These are phyloP conservation scores for Taiozyma sp. DNA, from an alignment of 1,139 yeast genomes.

Conservation along the genomic window DNA sequence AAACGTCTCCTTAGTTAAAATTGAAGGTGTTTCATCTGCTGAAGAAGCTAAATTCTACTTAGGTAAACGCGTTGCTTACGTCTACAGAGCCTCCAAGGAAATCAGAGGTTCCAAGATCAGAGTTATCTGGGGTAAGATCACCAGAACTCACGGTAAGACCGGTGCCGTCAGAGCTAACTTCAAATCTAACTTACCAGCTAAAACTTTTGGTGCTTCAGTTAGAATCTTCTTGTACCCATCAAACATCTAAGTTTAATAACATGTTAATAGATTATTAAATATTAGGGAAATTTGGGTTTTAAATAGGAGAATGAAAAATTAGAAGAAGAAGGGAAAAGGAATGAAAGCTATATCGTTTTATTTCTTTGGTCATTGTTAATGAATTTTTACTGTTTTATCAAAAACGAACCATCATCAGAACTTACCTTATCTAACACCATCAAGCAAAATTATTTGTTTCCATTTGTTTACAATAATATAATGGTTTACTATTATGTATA, in stretches of 20 bases:
- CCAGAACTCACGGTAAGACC: slow-evolving; percentile 98
- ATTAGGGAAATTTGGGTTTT: slow-evolving; percentile 1
- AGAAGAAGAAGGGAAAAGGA: neutral
- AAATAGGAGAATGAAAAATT: neutral
- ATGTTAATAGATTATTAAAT: neutral
- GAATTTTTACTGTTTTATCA: neutral
- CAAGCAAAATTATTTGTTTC: slow-evolving; percentile 4
- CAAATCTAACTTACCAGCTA: slow-evolving; percentile 98
- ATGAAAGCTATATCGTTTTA: neutral
- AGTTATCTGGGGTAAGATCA: slow-evolving; percentile 98
- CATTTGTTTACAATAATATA: slow-evolving; percentile 3
- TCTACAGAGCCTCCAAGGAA: slow-evolving; percentile 98
- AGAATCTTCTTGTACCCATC: slow-evolving; percentile 99
- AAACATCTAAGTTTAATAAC: slow-evolving; percentile 65
- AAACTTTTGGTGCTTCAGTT: slow-evolving; percentile 99
- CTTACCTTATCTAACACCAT: slow-evolving; percentile 11
- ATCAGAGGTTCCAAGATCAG: slow-evolving; percentile 98
- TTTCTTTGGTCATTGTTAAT: neutral
- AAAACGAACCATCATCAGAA: slow-evolving; percentile 1
- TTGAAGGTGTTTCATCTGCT: slow-evolving; percentile 89
- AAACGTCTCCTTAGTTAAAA: slow-evolving; percentile 91
- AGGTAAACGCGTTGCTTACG: slow-evolving; percentile 99
- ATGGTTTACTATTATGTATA: slow-evolving; percentile 9
- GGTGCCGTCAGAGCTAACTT: slow-evolving; percentile 99
- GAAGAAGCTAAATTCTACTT: slow-evolving; percentile 98